A percentile compares a stretch with the other conserved stretches of the same genome.
Conservation (phyloP, 2,329 filamentous ascomycete species). For the Ascosphaera aggregata region DNA sequence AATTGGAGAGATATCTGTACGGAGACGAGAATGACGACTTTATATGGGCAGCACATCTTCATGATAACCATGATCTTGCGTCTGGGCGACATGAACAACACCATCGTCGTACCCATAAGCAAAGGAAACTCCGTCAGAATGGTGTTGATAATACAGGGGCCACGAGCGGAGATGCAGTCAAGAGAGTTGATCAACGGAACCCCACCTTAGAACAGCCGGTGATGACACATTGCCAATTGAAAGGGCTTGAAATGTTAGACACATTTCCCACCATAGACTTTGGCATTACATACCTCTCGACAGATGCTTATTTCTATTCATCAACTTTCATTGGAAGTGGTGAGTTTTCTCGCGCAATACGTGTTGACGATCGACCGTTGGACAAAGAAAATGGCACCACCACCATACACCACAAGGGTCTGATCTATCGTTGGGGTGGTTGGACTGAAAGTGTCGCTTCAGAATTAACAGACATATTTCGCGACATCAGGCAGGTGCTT, state of each 20-base stretch:
- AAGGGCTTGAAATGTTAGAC: conserved; percentile 26
- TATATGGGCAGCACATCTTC: neutral
- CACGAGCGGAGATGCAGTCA: neutral
- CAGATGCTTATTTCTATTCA: conserved; percentile 31
- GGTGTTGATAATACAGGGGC: too few species aligned
- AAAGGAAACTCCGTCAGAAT: neutral
- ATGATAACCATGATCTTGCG: neutral
- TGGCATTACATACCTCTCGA: conserved; percentile 24
- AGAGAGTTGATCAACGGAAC: neutral
- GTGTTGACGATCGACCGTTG: conserved; percentile 18
- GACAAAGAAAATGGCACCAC: conserved; percentile 19
- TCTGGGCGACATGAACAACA: neutral
- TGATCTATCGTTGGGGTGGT: conserved; percentile 22
- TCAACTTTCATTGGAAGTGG: conserved; percentile 35
- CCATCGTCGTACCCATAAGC: neutral
- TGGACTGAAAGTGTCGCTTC: conserved; percentile 33
- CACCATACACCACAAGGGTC: conserved; percentile 14
- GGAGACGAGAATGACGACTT: neutral
- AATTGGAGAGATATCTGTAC: neutral
- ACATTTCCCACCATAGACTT: conserved; percentile 29
- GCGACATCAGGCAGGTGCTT: conserved; percentile 10
- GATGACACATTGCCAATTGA: conserved; percentile 7
- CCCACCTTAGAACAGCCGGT: neutral
- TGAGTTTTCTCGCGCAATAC: conserved; percentile 24
- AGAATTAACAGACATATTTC: conserved; percentile 18